These are phyloP conservation scores for Paecilomyces niveus DNA, from an alignment of 2,329 filamentous ascomycete species.

Conservation along the genomic window DNA sequence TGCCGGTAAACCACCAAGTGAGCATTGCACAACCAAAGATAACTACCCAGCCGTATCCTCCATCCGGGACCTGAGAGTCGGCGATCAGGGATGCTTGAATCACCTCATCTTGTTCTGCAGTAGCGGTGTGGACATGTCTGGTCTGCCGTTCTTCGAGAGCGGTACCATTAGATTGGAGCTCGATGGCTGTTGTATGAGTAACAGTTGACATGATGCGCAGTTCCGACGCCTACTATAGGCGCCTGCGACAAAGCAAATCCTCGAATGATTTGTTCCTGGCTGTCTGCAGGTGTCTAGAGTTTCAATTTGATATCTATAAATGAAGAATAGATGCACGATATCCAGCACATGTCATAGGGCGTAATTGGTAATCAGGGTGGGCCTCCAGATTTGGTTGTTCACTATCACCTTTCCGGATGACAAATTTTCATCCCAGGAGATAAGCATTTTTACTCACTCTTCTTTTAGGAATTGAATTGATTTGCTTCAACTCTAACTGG, in stretches of 20 bases:
- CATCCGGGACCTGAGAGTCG: constrained; percentile 31
- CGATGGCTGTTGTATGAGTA: constrained; percentile 5
- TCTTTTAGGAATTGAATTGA: too few species aligned
- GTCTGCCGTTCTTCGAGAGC: not conserved
- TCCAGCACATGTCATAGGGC: not conserved
- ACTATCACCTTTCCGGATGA: too few species aligned
- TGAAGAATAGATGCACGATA: not conserved
- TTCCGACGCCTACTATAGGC: not conserved
- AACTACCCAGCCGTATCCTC: constrained; percentile 20
- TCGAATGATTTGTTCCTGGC: too few species aligned
- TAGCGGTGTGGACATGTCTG: not conserved
- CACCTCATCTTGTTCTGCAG: constrained; percentile 19
- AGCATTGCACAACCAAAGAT: constrained; percentile 45
- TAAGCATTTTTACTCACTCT: too few species aligned
- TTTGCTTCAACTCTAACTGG: too few species aligned
- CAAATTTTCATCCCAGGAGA: too few species aligned
- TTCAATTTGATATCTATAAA: not conserved
- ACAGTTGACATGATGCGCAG: not conserved
- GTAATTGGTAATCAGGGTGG: not conserved
- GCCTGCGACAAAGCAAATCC: too few species aligned
- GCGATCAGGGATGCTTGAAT: constrained; percentile 40
- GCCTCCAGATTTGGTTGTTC: not conserved
- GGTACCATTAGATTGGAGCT: constrained; percentile 5
- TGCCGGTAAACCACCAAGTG: constrained; percentile 52
- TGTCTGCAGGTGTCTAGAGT: not conserved